Conservation (phyloP, 768 basidiomycete species). For the Collybiopsis confluens region DNA sequence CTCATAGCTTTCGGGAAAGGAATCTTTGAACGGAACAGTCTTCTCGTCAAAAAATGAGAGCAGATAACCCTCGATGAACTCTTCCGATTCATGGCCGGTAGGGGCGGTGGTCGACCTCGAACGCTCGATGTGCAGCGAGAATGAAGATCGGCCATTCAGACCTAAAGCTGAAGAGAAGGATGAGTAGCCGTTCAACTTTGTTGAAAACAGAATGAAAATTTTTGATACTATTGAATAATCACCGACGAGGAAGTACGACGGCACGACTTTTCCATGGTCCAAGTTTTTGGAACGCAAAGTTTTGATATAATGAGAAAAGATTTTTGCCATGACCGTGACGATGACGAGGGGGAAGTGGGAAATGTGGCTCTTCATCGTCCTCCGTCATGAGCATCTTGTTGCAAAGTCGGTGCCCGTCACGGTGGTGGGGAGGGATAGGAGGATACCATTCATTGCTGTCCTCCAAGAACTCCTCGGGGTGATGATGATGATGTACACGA, state of each 20-base stretch:
- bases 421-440: constrained; percentile 14
- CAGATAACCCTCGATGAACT: too few species aligned
- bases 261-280: constrained; percentile 81
- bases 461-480: constrained; percentile 21
- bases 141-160: too few species aligned
- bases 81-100: too few species aligned
- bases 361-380: background rate
- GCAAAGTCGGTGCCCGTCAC: background rate
- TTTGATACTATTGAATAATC: constrained; percentile 24
- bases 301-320: too few species aligned
- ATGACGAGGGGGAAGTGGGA: constrained; percentile 14
- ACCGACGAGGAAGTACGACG: constrained; percentile 81
- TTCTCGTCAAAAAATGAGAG: too few species aligned
- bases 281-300: constrained; percentile 60
- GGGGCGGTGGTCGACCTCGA: too few species aligned
- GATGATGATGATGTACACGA: constrained; percentile 32
- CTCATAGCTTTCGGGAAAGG: too few species aligned
- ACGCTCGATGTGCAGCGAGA: too few species aligned
- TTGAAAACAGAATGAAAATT: too few species aligned
- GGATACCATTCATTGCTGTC: constrained; percentile 8
- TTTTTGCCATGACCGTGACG: constrained; percentile 22
- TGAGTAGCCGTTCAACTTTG: too few species aligned
- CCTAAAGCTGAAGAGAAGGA: too few species aligned
- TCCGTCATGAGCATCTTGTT: constrained; percentile 3
- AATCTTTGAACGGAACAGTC: too few species aligned